Percentiles rank a stretch among this genome's conserved stretches.
phyloP scores from a whole-genome alignment of 305 asterid species.

The Lippia alba region DNA sequence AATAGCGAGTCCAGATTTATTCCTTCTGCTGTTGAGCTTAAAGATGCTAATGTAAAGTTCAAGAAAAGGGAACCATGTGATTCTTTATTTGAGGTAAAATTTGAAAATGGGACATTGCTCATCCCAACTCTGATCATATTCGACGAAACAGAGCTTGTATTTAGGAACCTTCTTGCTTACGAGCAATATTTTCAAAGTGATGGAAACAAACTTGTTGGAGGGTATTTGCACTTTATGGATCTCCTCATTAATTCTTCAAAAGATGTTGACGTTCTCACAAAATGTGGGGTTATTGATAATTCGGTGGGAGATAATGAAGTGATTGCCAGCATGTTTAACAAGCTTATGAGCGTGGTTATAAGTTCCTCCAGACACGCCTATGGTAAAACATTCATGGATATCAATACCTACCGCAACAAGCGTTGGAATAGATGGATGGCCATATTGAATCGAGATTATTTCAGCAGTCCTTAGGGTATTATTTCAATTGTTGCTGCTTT shows the following conservation, averaged over 20 bases:
- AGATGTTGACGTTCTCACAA: background rate
- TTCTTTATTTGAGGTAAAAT: background rate
- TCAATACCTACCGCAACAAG: background rate
- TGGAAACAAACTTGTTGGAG: background rate
- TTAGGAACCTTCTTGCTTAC: background rate
- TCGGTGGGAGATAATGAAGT: background rate
- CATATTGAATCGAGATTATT: background rate
- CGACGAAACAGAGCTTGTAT: too few relatives aligned
- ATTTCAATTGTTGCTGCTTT: background rate
- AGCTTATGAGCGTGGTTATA: too few relatives aligned
- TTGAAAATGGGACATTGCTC: too few relatives aligned
- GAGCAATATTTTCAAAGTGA: background rate
- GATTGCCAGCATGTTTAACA: too few relatives aligned
- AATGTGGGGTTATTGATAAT: background rate
- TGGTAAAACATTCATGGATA: background rate
- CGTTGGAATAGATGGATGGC: background rate
- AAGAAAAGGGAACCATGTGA: too few relatives aligned
- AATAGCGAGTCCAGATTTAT: background rate
- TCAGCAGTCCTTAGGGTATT: background rate
- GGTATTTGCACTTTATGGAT: background rate
- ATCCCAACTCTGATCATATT: too few relatives aligned
- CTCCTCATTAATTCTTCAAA: slow-evolving; percentile 1
- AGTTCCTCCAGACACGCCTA: background rate
- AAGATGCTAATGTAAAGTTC: background rate
- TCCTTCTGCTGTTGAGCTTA: background rate